Evolutionary conservation across 1,139 yeast species (phyloP).

Genomic region (Williopsis jadinii): DNA sequence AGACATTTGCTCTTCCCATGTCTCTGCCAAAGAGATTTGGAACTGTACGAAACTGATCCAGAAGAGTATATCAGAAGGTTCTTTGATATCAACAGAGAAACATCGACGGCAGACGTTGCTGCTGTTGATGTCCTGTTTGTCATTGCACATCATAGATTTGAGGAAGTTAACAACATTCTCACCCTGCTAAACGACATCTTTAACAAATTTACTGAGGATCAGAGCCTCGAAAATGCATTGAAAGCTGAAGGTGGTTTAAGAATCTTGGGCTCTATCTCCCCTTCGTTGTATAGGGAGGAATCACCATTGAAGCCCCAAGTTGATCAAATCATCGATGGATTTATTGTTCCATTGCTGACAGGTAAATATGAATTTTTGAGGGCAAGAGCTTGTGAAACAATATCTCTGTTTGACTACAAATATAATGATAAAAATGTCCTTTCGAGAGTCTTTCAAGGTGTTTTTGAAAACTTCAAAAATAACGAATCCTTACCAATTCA

Average conservation of each 20-base stretch:
- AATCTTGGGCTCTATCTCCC: constrained; percentile 68
- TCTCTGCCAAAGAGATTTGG: constrained; percentile 49
- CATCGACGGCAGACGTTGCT: constrained; percentile 73
- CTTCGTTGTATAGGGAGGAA: constrained; percentile 35
- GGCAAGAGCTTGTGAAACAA: constrained; percentile 80
- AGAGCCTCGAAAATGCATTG: constrained; percentile 46
- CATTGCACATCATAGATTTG: constrained; percentile 40
- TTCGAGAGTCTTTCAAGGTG: constrained; percentile 56
- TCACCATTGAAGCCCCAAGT: constrained; percentile 54
- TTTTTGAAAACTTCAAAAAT: constrained; percentile 28
- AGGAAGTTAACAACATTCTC: constrained; percentile 37
- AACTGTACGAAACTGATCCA: constrained; percentile 64
- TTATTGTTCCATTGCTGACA: constrained; percentile 61
- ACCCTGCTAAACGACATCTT: constrained; percentile 46
- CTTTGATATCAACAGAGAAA: constrained; percentile 65
- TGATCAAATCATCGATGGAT: constrained; percentile 61
- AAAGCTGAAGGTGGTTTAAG: constrained; percentile 81
- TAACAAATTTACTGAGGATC: constrained; percentile 25
- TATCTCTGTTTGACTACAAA: constrained; percentile 50
- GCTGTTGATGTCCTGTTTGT: constrained; percentile 66
- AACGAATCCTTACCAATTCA: constrained; percentile 60
- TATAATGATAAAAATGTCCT: constrained; percentile 48
- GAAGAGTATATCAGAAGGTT: constrained; percentile 67
- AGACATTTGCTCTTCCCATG: constrained; percentile 59
- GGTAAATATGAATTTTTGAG: constrained; percentile 64